Evolutionary conservation across 345 rosid genomes (phyloP), one percentile per base, ranked within the genome.

Genomic region (Corymbia maculata): DNA sequence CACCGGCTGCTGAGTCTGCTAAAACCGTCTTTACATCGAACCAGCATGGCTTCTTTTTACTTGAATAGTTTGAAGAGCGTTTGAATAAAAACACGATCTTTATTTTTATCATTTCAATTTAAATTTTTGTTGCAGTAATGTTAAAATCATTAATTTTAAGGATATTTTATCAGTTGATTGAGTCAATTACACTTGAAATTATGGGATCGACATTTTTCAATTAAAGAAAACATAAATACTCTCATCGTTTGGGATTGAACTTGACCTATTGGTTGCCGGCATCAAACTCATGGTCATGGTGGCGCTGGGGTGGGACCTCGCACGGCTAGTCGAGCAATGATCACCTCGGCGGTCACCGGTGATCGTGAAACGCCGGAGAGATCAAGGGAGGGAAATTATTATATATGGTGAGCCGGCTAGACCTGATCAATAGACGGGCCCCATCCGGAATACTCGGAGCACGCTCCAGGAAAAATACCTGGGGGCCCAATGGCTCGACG

Each of bases 1-100:
- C 4, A 87, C 88, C 90, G 47, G 89, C 59, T 91, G 93, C 87
- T 90, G 90, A 91, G 52, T 19, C 61, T 15, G 13, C 49, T 36
- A 75, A 19, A 36, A 42, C 26, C 47, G 12, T 42, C 82, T 9
- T 36, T 0, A 0, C 49, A 19, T 75, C 49, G 49, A 36, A 75
- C 49, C 17, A 42, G 49, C 5, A 19, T 2, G 24, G 26, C 47
- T 75, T 36, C 82, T 5, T 68, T 68, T 68, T 11, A 16, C 44
- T 61, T 28, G 30, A 53, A 53, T 32, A 15, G 13, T 53, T 19
- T 53, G 59, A 53, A 19, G 59, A 53, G 59, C 28, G 4, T 57
- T 36, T 36, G 42, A 70, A 70, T 42, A 10, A 36, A 36, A 36
- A 70, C 12, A 7, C 13, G 0, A 36, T 42, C 82, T 75, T 17